phyloP scores from a whole-genome alignment of 176 grass and related monocot species.

The Cenchrus purpureus region DNA sequence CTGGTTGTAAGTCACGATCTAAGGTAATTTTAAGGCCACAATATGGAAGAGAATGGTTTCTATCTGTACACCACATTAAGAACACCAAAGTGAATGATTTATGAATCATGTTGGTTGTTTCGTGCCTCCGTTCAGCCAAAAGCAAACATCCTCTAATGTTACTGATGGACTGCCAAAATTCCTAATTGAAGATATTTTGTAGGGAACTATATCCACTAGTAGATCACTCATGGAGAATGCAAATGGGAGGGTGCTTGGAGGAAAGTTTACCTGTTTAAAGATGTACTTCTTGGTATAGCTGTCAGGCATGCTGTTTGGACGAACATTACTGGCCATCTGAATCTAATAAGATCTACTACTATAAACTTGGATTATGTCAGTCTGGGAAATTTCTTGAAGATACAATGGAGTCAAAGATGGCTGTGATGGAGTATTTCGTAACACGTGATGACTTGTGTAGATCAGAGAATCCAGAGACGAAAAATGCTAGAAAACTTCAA shows the following conservation, averaged over 20 bases:
- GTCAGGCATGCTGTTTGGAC: neutral
- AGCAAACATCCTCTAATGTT: neutral
- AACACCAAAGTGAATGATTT: neutral
- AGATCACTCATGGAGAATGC: constrained; percentile 86
- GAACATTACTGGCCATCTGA: neutral
- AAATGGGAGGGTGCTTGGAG: constrained; percentile 71
- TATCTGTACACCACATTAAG: neutral
- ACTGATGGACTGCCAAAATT: neutral
- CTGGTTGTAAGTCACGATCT: constrained; percentile 88
- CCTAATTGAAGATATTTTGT: constrained; percentile 36
- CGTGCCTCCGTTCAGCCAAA: constrained; percentile 13
- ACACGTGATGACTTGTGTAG: neutral
- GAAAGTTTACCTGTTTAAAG: constrained; percentile 61
- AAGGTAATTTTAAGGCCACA: constrained; percentile 55
- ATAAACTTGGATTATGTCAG: neutral
- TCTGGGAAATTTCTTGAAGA: neutral
- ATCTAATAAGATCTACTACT: neutral
- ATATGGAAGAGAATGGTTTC: neutral
- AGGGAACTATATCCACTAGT: constrained; percentile 84
- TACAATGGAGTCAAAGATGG: neutral
- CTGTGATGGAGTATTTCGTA: neutral
- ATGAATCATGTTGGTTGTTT: neutral
- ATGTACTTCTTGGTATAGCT: neutral
- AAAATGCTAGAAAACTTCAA: neutral
- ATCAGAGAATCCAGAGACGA: neutral